Base-by-base conservation (phyloP, 176 grass and related monocot species). In the Bothriochloa decipiens region DNA sequence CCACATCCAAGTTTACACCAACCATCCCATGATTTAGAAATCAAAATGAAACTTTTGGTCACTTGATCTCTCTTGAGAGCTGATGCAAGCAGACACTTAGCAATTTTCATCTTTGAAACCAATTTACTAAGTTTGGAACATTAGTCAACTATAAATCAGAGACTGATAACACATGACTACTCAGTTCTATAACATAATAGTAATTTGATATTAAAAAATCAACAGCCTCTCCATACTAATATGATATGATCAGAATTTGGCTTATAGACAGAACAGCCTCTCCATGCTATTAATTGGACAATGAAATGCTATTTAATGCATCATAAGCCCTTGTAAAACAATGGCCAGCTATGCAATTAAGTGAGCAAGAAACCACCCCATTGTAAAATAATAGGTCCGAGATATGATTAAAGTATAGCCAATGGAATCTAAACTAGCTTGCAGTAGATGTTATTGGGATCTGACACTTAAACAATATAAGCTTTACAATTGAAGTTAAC, bases 191-290 rank as follows among this genome's bases (percentile, higher is more conserved):
- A 35, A 25, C 7, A 60, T 25, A 79, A 22, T 10, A 46, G 18
- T 18, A 82, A 37, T 73, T 74, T 57, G 43, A 75, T 45, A 20
- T 45, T 45, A 58, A 8, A 75, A 58, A 26, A 64, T 67, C 25
- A 63, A 78, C 36, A 78, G 13, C 57, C 22, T 60, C n/a, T 60
- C 69, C 57, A 86, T 22, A 27, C 22, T 71, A 79, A 22, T 32
- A 74, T n/a, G 65, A 22, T 32, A 74, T n/a, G 65, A 81, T 68
- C 57, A 74, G 42, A 65, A 41, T 45, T 53, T 86, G 72, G 55
- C 16, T 40, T 22, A 12, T 23, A 65, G 80, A 40, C 18, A 0
- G 17, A 61, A 77, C 22, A 62, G 12, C 53, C 18, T 57, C 20
- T 57, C 2, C 20, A 25, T 60, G n/a, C 57, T 60, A 23, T 23